Base-by-base conservation (phyloP, 805 yeast genomes). In the Cyberlindnera amylophila region DNA sequence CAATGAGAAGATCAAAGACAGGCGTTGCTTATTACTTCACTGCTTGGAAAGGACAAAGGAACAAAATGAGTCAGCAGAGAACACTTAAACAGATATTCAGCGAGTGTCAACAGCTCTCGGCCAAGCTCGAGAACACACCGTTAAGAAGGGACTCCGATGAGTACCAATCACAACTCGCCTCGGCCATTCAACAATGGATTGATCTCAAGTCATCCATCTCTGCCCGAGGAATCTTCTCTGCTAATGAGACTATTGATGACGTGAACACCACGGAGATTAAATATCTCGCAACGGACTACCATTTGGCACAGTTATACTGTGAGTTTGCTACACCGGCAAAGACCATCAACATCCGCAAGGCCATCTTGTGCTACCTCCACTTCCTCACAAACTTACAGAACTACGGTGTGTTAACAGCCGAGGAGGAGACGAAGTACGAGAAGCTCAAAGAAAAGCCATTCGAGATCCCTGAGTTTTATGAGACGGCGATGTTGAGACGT, bases 221-320 rank as follows among this genome's bases (percentile, higher is more conserved):
- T 11, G 63, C 65, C n/a, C 61, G 80, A 14, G 69, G 79, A 3
- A 59, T 88, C 18, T 88, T 86, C 64, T 83, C 91, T 52, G 63
- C 65, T 11, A 87, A 87, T 59, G 96, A 89, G 58, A 55, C 71
- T 0, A 44, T 85, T 2, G 85, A 79, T 0, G 97, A 89, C 52
- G 54, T 89, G 10, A 68, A 74, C 31, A 82, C 95, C 0, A 58
- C 65, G 5, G 79, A 85, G 34, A 58, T 89, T 15, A 78, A 77
- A 43, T 85, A 75, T 50, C 57, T 86, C 15, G 65, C 75, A 4
- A 55, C 83, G 1, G 80, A 81, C 46, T 88, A 70, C 57, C 74
- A 79, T 51, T 53, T 84, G 29, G 95, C 79, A 8, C 53, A 49
- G 29, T 46, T 47, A 2, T 55, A 47, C 41, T 21, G 47, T 55